phyloP scores from a whole-genome alignment of 768 basidiomycete genomes.

The Termitomyces eurrhizus region DNA sequence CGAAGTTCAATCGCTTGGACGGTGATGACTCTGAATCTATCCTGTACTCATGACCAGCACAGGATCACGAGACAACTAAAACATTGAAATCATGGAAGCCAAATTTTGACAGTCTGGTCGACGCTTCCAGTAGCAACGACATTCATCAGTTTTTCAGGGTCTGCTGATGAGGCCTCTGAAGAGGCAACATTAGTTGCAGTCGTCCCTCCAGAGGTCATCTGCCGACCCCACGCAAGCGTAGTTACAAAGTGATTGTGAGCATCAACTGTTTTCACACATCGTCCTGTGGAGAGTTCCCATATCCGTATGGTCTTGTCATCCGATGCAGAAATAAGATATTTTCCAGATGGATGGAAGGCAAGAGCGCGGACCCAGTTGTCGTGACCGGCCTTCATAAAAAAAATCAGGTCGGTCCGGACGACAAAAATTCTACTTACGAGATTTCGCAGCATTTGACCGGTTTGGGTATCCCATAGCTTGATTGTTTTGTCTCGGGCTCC shows the following conservation, averaged over 20 bases:
- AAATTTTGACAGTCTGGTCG: slow-evolving; percentile 64
- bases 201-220: slow-evolving; percentile 37
- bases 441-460: slow-evolving; percentile 76
- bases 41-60: background rate
- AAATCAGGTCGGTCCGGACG: slow-evolving; percentile 6
- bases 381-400: slow-evolving; percentile 55
- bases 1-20: slow-evolving; percentile 1
- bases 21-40: background rate
- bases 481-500: slow-evolving; percentile 91
- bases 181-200: slow-evolving; percentile 28
- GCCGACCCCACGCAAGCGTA: slow-evolving; percentile 77
- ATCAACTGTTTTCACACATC: slow-evolving; percentile 83
- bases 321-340: slow-evolving; percentile 85
- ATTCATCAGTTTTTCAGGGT: slow-evolving; percentile 59
- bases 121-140: slow-evolving; percentile 68
- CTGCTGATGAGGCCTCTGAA: slow-evolving; percentile 24
- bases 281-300: slow-evolving; percentile 84
- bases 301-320: slow-evolving; percentile 91
- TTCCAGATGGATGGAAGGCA: slow-evolving; percentile 87
- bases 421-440: slow-evolving; percentile 45
- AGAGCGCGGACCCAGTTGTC: slow-evolving; percentile 91
- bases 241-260: slow-evolving; percentile 85
- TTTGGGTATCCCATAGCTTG: slow-evolving; percentile 84
- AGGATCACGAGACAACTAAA: slow-evolving; percentile 3
- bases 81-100: slow-evolving; percentile 43